Evolutionary conservation across 2,329 filamentous ascomycete species (phyloP).

Genomic region (Calonectria honghensis): DNA sequence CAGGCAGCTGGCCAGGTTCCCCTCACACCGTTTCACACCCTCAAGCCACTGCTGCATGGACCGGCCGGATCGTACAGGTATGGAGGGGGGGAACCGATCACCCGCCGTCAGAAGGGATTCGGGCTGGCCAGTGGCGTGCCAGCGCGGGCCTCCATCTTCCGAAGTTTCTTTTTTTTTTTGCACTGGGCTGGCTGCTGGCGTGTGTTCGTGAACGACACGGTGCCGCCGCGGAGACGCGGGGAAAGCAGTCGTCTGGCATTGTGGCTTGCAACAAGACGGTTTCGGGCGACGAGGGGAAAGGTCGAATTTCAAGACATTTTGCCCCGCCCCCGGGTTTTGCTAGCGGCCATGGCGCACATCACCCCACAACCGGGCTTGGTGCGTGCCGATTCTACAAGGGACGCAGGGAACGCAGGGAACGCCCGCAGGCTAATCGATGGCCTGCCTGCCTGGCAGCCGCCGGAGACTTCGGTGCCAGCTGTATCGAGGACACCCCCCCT

Average conservation of each 20-base stretch:
- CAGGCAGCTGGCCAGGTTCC: constrained; percentile 37
- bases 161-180: constrained; percentile 5
- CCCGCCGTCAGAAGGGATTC: constrained; percentile 28
- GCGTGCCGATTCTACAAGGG: constrained; percentile 3
- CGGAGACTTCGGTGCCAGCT: constrained; percentile 7
- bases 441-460: neutral
- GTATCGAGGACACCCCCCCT: neutral
- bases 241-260: constrained; percentile 4
- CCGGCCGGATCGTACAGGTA: constrained; percentile 32
- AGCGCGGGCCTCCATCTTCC: constrained; percentile 4
- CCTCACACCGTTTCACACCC: constrained; percentile 26
- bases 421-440: constrained; percentile 1
- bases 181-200: neutral
- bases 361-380: constrained; percentile 37
- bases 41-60: constrained; percentile 30
- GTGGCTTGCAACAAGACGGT: constrained; percentile 20
- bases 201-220: neutral
- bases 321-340: constrained; percentile 43
- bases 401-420: neutral
- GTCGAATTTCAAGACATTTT: constrained; percentile 11
- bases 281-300: neutral
- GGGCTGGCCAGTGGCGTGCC: constrained; percentile 2
- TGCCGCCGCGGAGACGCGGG: neutral
- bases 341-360: constrained; percentile 40
- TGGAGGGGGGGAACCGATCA: constrained; percentile 35